Percentiles rank a stretch among this genome's conserved stretches.
These are phyloP conservation scores for Ceratocystis variospora DNA, from an alignment of 2,329 filamentous ascomycete species.

Conservation along the genomic window DNA sequence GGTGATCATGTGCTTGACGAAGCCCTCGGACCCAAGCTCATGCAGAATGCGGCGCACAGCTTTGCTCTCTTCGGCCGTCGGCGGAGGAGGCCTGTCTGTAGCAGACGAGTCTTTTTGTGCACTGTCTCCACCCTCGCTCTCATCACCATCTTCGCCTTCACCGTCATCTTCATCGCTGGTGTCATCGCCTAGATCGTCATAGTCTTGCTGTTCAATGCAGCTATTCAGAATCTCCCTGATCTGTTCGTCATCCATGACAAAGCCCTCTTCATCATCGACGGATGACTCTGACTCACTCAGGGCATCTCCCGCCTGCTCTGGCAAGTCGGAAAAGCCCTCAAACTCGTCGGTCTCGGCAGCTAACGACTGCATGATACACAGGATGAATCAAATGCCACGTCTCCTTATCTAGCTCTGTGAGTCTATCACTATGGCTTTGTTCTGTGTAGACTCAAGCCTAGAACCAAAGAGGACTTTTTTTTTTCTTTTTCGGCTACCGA, in stretches of 20 bases:
- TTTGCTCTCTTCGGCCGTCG: background rate
- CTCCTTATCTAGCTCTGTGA: too few relatives aligned
- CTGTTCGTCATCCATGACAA: constrained; percentile 3
- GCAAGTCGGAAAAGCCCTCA: constrained; percentile 11
- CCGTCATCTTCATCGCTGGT: background rate
- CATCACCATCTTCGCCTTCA: background rate
- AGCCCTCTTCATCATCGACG: constrained; percentile 10
- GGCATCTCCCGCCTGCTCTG: background rate
- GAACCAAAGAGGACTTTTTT: too few relatives aligned
- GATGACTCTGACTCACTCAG: background rate
- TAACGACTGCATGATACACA: background rate
- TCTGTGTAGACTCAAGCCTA: too few relatives aligned
- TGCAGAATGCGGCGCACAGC: constrained; percentile 13
- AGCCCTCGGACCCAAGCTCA: constrained; percentile 11
- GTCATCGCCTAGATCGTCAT: background rate
- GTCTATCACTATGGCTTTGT: too few relatives aligned
- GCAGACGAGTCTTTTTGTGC: background rate
- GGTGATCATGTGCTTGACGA: constrained; percentile 7
- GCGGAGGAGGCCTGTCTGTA: background rate
- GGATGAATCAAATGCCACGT: too few relatives aligned
- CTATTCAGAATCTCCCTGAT: constrained; percentile 20
- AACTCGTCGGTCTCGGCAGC: constrained; percentile 9
- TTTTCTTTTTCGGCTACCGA: too few relatives aligned
- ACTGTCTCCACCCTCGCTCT: background rate
- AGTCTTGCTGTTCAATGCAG: constrained; percentile 6